These are phyloP conservation scores for Aspergillus calidoustus DNA, from an alignment of 2,329 filamentous ascomycete genomes.

Conservation along the genomic window DNA sequence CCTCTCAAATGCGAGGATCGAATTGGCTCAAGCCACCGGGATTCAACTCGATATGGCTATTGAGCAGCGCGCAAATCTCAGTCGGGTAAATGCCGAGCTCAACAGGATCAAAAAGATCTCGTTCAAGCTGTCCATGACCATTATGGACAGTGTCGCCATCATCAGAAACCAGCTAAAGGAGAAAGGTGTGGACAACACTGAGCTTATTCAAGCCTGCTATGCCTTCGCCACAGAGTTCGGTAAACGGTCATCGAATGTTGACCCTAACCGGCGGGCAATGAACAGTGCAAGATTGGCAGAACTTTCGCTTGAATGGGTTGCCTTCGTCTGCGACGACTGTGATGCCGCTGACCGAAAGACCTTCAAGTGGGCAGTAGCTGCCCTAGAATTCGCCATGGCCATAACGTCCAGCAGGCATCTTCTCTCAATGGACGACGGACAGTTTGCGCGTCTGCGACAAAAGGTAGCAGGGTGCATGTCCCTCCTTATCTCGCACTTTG, in stretches of 20 bases:
- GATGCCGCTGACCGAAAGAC: conserved; percentile 92
- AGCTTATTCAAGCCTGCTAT: conserved; percentile 96
- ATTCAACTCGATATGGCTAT: conserved; percentile 87
- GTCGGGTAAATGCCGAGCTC: conserved; percentile 86
- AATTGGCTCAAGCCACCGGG: conserved; percentile 77
- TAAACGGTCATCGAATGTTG: conserved; percentile 91
- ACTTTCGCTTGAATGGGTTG: conserved; percentile 93
- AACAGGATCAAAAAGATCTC: conserved; percentile 95
- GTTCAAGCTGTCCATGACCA: conserved; percentile 94
- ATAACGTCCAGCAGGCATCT: conserved; percentile 96
- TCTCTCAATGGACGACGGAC: conserved; percentile 82
- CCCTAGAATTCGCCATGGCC: conserved; percentile 94
- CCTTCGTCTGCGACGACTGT: conserved; percentile 97
- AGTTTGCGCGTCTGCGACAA: conserved; percentile 78
- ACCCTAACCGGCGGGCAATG: conserved; percentile 92
- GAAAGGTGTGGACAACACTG: conserved; percentile 82
- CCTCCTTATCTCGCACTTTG: conserved; percentile 94
- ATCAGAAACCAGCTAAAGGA: conserved; percentile 77
- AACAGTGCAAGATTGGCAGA: conserved; percentile 96
- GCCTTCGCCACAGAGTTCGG: conserved; percentile 99
- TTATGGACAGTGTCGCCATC: conserved; percentile 97
- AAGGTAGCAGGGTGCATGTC: conserved; percentile 99
- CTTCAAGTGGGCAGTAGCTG: conserved; percentile 95
- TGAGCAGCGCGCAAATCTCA: conserved; percentile 90
- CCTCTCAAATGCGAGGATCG: conserved; percentile 75